phyloP scores from a whole-genome alignment of 1,284 basidiomycete genomes.

The Austropuccinia psidii region DNA sequence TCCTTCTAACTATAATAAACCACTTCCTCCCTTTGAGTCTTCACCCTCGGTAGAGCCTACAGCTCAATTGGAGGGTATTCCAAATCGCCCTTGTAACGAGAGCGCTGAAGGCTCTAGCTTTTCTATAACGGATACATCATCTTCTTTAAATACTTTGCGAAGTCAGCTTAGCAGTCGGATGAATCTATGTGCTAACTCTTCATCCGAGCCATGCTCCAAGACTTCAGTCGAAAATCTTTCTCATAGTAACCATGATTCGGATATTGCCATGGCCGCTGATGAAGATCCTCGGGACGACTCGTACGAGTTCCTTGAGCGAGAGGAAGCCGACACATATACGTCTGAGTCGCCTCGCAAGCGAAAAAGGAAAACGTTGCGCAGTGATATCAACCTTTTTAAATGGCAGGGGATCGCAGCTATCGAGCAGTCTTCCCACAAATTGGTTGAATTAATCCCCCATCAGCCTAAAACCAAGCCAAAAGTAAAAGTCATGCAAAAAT shows the following conservation, averaged over 20 bases:
- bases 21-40: too few relatives aligned
- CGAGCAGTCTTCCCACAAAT: neutral
- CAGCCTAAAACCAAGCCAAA: constrained; percentile 21
- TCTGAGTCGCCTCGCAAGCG: constrained; percentile 8
- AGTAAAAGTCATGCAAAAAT: constrained; percentile 28
- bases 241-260: neutral
- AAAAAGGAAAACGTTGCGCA: constrained; percentile 15
- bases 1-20: too few relatives aligned
- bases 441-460: neutral
- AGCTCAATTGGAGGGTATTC: neutral
- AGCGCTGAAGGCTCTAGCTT: neutral
- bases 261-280: constrained; percentile 11
- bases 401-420: constrained; percentile 11
- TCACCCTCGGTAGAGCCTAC: neutral
- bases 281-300: constrained; percentile 16
- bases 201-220: neutral
- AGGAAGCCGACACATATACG: constrained; percentile 1
- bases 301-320: constrained; percentile 29
- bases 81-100: neutral
- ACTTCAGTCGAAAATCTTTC: neutral
- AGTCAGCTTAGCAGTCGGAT: neutral
- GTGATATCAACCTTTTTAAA: constrained; percentile 2
- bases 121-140: constrained; percentile 14
- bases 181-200: neutral
- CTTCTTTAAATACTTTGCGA: constrained; percentile 13